Evolutionary conservation across 2,329 filamentous ascomycete genomes (phyloP).

Genomic region (Alternaria angustiovoidea): DNA sequence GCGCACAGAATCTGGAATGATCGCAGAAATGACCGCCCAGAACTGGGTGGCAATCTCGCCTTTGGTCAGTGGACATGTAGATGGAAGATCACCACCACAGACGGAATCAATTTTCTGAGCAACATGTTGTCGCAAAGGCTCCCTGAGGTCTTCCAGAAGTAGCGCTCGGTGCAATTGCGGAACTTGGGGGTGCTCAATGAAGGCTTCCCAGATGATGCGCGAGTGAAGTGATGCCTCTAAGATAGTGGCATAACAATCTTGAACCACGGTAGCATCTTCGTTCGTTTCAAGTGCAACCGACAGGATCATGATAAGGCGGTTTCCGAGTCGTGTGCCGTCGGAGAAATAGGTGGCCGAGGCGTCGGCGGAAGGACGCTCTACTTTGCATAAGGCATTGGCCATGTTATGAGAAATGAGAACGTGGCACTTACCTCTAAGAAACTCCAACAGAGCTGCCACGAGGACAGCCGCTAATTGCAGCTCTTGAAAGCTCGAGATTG

Average conservation of each 20-base stretch:
- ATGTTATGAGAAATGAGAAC: neutral
- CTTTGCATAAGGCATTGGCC: conserved; percentile 34
- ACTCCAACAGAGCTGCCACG: conserved; percentile 40
- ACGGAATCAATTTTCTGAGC: conserved; percentile 44
- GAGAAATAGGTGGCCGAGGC: conserved; percentile 45
- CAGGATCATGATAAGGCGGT: conserved; percentile 43
- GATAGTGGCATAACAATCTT: conserved; percentile 42
- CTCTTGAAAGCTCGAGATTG: conserved; percentile 30
- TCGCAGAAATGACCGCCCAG: conserved; percentile 43
- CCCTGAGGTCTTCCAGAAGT: conserved; percentile 36
- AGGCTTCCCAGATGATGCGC: conserved; percentile 44
- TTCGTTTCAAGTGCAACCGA: conserved; percentile 28
- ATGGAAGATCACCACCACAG: conserved; percentile 47
- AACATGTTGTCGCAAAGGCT: conserved; percentile 37
- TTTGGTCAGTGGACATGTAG: conserved; percentile 38
- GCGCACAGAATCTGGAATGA: conserved; percentile 40
- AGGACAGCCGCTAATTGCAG: conserved; percentile 40
- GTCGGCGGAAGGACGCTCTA: conserved; percentile 46
- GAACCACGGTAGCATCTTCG: conserved; percentile 26
- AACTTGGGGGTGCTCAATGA: conserved; percentile 33
- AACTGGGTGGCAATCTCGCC: conserved; percentile 45
- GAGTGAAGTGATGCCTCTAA: conserved; percentile 50
- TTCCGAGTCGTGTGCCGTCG: conserved; percentile 36
- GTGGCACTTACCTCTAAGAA: conserved; percentile 43
- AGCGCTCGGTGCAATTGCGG: conserved; percentile 41